A percentile compares a stretch with the other conserved stretches of the same genome.
Conservation (phyloP, 2,329 filamentous ascomycete genomes). For the Keithomyces neogunnii region DNA sequence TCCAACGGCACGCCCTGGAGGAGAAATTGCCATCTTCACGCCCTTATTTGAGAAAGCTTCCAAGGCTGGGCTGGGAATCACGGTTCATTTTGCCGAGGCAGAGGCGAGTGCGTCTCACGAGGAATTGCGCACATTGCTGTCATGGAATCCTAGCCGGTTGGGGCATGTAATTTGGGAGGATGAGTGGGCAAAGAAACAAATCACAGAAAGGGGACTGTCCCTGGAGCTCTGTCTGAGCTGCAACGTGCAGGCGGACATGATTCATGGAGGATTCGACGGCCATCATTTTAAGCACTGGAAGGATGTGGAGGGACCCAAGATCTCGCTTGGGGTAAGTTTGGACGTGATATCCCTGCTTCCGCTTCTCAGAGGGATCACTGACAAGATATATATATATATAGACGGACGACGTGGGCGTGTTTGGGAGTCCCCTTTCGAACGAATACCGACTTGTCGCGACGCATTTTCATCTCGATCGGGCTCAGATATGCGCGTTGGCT, state of each 20-base stretch:
- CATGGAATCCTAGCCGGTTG: constrained; percentile 58
- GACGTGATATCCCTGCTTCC: neutral
- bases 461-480: constrained; percentile 52
- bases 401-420: constrained; percentile 81
- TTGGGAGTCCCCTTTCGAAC: constrained; percentile 66
- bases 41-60: constrained; percentile 51
- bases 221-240: constrained; percentile 74
- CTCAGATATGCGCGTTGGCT: constrained; percentile 45
- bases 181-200: constrained; percentile 48
- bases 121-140: constrained; percentile 58
- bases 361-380: neutral
- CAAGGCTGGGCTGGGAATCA: constrained; percentile 49
- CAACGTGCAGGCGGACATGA: constrained; percentile 71
- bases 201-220: constrained; percentile 44
- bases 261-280: constrained; percentile 52
- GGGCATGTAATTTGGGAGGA: constrained; percentile 75
- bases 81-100: constrained; percentile 72
- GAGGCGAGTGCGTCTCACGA: constrained; percentile 43
- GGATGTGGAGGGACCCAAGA: constrained; percentile 44
- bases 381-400: constrained; percentile 20
- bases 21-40: constrained; percentile 51
- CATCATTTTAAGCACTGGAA: constrained; percentile 76
- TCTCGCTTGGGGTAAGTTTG: constrained; percentile 60
- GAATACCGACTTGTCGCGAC: constrained; percentile 67
- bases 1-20: constrained; percentile 42